Percentiles rank a stretch among this genome's conserved stretches.
phyloP scores from a whole-genome alignment of 176 grass and related monocot species.

The Rhynchospora pubera region DNA sequence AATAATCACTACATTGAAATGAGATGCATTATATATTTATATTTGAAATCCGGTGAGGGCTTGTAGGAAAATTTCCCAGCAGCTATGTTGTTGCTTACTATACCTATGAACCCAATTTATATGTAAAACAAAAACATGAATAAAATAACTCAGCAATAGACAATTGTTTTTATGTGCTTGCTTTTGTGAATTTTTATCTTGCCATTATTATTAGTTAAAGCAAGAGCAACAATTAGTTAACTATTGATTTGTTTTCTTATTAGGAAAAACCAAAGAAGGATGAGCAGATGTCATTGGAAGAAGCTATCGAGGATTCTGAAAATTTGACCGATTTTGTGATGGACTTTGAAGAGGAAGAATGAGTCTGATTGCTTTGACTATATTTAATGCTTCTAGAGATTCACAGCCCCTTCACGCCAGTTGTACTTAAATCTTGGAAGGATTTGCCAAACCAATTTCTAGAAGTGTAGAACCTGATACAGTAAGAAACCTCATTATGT shows the following conservation, averaged over 20 bases:
- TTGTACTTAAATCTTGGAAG: not conserved
- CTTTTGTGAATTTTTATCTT: not conserved
- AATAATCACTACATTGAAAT: not conserved
- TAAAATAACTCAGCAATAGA: not conserved
- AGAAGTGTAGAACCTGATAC: not conserved
- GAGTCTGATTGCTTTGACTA: not conserved
- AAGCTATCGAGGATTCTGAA: constrained; percentile 73
- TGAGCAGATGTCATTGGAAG: constrained; percentile 51
- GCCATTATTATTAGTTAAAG: not conserved
- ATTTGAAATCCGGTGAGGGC: not conserved
- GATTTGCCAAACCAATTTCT: not conserved
- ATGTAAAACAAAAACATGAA: not conserved
- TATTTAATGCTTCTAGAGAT: not conserved
- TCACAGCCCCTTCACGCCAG: not conserved
- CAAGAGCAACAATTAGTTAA: constrained; percentile 10
- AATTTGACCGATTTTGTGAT: constrained; percentile 82
- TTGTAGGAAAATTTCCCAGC: not conserved
- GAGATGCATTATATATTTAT: constrained; percentile 3
- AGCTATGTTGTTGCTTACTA: not conserved
- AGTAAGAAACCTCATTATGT: not conserved
- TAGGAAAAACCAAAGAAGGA: constrained; percentile 64
- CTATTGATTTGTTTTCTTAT: constrained; percentile 14
- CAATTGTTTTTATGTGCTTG: constrained; percentile 12
- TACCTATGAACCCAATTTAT: not conserved
- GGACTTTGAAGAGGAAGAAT: constrained; percentile 63